Percentiles rank a stretch among this genome's conserved stretches.
Evolutionary conservation across 1,139 yeast species (phyloP).

Genomic region (Geotrichum macrosporum): DNA sequence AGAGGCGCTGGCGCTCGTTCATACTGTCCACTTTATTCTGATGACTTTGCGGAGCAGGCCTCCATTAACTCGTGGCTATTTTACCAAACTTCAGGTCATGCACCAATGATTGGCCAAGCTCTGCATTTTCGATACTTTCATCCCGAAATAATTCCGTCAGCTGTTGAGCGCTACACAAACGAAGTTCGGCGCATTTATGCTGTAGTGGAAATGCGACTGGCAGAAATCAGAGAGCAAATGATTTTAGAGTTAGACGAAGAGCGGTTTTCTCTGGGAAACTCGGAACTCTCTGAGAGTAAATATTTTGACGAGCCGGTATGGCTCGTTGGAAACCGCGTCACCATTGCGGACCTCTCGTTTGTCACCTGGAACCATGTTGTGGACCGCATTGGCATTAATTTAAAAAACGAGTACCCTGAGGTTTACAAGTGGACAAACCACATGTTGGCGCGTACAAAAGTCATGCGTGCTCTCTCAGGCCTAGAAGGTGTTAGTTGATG

Average conservation of each 20-base stretch:
- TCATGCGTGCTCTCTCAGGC: slow-evolving; percentile 36
- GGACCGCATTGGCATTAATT: slow-evolving; percentile 83
- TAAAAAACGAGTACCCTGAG: slow-evolving; percentile 72
- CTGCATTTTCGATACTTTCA: slow-evolving; percentile 90
- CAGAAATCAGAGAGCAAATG: slow-evolving; percentile 85
- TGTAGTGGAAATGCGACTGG: slow-evolving; percentile 90
- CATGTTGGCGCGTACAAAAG: slow-evolving; percentile 39
- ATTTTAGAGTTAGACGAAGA: slow-evolving; percentile 89
- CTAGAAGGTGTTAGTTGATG: too few relatives aligned
- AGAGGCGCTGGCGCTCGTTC: slow-evolving; percentile 62
- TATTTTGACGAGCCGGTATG: slow-evolving; percentile 92
- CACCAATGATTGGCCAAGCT: slow-evolving; percentile 98
- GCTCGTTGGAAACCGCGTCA: slow-evolving; percentile 87
- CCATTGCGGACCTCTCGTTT: slow-evolving; percentile 84
- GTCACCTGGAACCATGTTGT: slow-evolving; percentile 98
- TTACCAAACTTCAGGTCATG: slow-evolving; percentile 94
- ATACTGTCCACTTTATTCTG: slow-evolving; percentile 76
- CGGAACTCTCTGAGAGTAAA: slow-evolving; percentile 79
- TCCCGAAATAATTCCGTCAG: slow-evolving; percentile 78
- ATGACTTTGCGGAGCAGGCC: slow-evolving; percentile 74
- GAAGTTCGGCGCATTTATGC: slow-evolving; percentile 93
- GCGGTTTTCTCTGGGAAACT: slow-evolving; percentile 82
- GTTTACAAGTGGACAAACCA: slow-evolving; percentile 83
- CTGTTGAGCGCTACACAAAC: slow-evolving; percentile 85
- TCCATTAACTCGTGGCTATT: slow-evolving; percentile 86